Base-by-base conservation (phyloP, 345 rosid species). In the Carallia brachiata region DNA sequence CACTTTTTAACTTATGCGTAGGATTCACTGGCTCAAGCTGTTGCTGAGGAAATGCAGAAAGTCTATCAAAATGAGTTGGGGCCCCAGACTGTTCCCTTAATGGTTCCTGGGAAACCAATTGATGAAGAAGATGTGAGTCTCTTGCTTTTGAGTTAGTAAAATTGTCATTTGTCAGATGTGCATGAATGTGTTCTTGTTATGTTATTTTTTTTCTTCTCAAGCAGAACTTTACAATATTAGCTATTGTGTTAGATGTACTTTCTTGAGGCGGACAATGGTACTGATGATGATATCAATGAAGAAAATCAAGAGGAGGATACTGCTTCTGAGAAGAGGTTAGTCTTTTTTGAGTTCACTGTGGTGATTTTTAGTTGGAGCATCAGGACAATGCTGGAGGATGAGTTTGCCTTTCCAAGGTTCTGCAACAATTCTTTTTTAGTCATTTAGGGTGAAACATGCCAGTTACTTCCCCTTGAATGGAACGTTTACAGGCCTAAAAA, bases 11-110 rank as follows among this genome's bases (percentile, higher is more conserved):
- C 66, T 31, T 63, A 69, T 62, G 69, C 73, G 61, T 82, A 91
- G 97, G 97, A 95, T 82, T 77, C 89, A 23, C 78, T 92, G 82
- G 97, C 99, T 62, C 79, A 83, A 87, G 97, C 97, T 7, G 99
- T 95, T 74, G 99, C 99, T 16, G 92, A 85, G 70, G 97, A 95
- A 82, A 87, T 95, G 99, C 92, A 89, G 76, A 92, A 90, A 85
- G 81, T 80, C 69, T 90, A 89, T 79, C 79, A 81, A 73, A 69
- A 57, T 62, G 99, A 95, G 85, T 75, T 92, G 84, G 97, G 96
- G 64, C 99, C 99, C 70, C 83, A 83, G 68, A 97, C 93, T 16
- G 96, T 95, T 67, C 99, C 99, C 47, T 69, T 89, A 79, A 88
- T 86, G 65, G 88, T 92, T 82, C 77, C 79, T 1, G 93, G 91